Evolutionary conservation across 495 filamentous ascomycete species (phyloP).

Genomic region (Talaromyces trachyspermus): DNA sequence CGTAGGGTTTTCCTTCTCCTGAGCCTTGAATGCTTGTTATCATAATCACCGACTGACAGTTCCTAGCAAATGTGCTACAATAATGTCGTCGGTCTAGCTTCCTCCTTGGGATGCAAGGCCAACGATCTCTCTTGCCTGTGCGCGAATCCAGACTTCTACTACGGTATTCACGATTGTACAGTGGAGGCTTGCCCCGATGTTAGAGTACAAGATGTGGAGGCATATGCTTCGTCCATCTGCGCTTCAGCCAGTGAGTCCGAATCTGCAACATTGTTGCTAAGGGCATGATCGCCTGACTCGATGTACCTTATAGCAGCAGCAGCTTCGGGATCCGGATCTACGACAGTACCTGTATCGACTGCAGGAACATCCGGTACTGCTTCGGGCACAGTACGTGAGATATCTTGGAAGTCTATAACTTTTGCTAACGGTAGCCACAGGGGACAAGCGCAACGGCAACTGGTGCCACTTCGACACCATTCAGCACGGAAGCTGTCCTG

Average conservation of each 20-base stretch:
- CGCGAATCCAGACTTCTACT: slow-evolving; percentile 56
- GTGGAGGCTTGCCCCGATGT: slow-evolving; percentile 51
- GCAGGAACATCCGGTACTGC: slow-evolving; percentile 16
- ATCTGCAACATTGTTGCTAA: background rate
- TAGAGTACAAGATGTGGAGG: slow-evolving; percentile 29
- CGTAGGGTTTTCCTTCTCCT: slow-evolving; percentile 18
- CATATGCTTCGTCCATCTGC: slow-evolving; percentile 30
- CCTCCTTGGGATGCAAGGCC: slow-evolving; percentile 48
- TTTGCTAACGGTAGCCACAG: slow-evolving; percentile 10
- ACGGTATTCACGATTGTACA: slow-evolving; percentile 76
- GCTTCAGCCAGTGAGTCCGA: slow-evolving; percentile 16
- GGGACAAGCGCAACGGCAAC: slow-evolving; percentile 1
- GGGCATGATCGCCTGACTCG: background rate
- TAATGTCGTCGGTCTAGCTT: slow-evolving; percentile 63
- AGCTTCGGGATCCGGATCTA: slow-evolving; percentile 14
- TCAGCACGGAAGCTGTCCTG: slow-evolving; percentile 6
- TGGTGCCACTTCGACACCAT: slow-evolving; percentile 6
- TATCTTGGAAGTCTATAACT: background rate
- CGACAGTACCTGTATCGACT: slow-evolving; percentile 4
- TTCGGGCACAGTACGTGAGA: slow-evolving; percentile 15
- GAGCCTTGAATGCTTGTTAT: background rate
- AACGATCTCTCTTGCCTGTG: slow-evolving; percentile 64
- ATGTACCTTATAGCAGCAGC: too few species aligned
- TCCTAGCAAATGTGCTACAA: slow-evolving; percentile 58
- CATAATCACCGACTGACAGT: slow-evolving; percentile 16